Evolutionary conservation across 139 green algal genomes (phyloP), one percentile per base, ranked within the genome.

Genomic region (Chlorella sp.): DNA sequence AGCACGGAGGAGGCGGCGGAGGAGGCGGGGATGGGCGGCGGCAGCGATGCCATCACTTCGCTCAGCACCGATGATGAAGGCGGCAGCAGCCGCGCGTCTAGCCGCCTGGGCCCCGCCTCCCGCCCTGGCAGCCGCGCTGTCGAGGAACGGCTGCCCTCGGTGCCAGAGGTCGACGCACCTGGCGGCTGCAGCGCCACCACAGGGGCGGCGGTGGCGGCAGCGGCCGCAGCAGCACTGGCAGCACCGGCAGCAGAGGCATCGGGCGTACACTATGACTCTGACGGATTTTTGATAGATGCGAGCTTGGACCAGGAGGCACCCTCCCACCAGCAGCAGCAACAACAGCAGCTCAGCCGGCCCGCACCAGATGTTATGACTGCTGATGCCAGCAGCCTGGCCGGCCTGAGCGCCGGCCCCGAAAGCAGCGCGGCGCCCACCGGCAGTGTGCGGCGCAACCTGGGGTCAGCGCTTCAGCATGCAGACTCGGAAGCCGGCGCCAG

Each of bases 381-480:
- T n/a, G n/a, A n/a, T n/a, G n/a, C n/a, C n/a, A n/a, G n/a, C n/a
- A n/a, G n/a, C n/a, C n/a, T n/a, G n/a, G n/a, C n/a, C n/a, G n/a
- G n/a, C n/a, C n/a, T n/a, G n/a, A n/a, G n/a, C n/a, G n/a, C n/a
- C n/a, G n/a, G n/a, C n/a, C n/a, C n/a, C n/a, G n/a, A n/a, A n/a
- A n/a, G 17, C 48, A 58, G 56, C 56, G 27, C 1, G 19, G 56
- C 23, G 60, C 40, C 35, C 33, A 71, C 40, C 53, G 61, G 36
- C 72, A 71, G 72, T 29, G 72, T 78, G 72, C 60, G 61, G 61
- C 72, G 72, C 60, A 65, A 78, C 72, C 72, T 78, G 45, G 72
- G 72, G 11, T 72, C 72, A 5, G 72, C 61, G 0, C 25, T 78
- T 14, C 60, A 71, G 46, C 43, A 48, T 0, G 72, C 61, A 21